Evolutionary conservation across 169 alveolate genomes (phyloP).

Genomic region (Cryptosporidium andersoni): DNA sequence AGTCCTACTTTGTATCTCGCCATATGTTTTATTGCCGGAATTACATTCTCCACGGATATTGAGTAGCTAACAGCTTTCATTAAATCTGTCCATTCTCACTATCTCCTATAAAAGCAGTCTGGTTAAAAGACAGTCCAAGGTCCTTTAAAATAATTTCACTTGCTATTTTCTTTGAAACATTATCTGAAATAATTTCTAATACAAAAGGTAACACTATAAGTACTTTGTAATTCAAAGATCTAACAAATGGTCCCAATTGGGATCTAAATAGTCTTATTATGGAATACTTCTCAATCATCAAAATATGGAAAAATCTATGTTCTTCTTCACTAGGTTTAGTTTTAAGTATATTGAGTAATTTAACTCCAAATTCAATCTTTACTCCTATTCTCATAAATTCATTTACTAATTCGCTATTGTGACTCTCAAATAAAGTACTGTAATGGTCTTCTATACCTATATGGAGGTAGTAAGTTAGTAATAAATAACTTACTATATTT

Average conservation of each 20-base stretch:
- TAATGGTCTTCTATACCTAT: background rate
- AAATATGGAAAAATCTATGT: constrained; percentile 30
- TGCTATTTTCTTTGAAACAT: constrained; percentile 35
- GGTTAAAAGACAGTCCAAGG: background rate
- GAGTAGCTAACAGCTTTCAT: constrained; percentile 56
- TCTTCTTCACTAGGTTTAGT: constrained; percentile 41
- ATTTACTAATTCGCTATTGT: constrained; percentile 7
- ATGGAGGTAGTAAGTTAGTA: no score
- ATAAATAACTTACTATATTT: no score
- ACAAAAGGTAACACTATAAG: constrained; percentile 41
- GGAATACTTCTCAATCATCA: constrained; percentile 5
- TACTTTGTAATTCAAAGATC: constrained; percentile 35
- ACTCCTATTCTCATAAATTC: constrained; percentile 26
- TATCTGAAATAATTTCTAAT: constrained; percentile 41
- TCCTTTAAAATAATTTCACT: constrained; percentile 17
- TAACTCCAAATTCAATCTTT: constrained; percentile 22
- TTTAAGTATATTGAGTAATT: constrained; percentile 18
- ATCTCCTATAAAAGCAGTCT: constrained; percentile 55
- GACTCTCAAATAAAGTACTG: constrained; percentile 25
- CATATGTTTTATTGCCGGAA: constrained; percentile 45
- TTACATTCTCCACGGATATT: constrained; percentile 11
- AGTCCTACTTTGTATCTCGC: constrained; percentile 20
- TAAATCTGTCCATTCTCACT: constrained; percentile 48
- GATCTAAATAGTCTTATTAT: constrained; percentile 2
- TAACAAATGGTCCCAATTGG: constrained; percentile 38